A percentile compares a stretch with the other conserved stretches of the same genome.
phyloP scores from a whole-genome alignment of 495 filamentous ascomycete species.

The Bathelium albidoporum region DNA sequence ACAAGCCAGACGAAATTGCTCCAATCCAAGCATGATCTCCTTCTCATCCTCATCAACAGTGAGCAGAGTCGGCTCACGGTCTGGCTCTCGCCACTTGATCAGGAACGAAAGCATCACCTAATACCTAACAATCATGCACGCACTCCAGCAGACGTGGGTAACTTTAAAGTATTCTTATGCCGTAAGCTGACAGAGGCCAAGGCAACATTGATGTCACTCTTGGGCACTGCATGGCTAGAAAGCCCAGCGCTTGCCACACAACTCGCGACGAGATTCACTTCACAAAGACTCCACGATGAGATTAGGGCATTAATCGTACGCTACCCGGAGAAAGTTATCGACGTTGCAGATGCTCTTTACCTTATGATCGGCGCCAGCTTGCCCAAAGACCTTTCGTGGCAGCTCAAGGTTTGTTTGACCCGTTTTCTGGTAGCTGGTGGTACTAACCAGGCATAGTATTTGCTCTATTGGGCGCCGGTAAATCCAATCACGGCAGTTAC shows the following conservation, averaged over 20 bases:
- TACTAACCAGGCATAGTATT: conserved; percentile 51
- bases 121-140: conserved; percentile 34
- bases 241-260: conserved; percentile 75
- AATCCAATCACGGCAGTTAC: conserved; percentile 88
- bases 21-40: conserved; percentile 66
- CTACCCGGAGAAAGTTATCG: conserved; percentile 69
- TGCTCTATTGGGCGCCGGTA: conserved; percentile 89
- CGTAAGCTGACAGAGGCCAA: conserved; percentile 20
- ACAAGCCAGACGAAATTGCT: conserved; percentile 51
- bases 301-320: conserved; percentile 69
- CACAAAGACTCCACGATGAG: conserved; percentile 57
- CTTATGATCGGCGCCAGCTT: conserved; percentile 67
- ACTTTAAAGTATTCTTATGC: conserved; percentile 2
- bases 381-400: conserved; percentile 67
- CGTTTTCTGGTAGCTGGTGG: neutral
- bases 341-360: conserved; percentile 69
- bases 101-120: conserved; percentile 49
- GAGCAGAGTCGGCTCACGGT: conserved; percentile 75
- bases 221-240: conserved; percentile 78
- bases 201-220: conserved; percentile 45
- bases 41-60: conserved; percentile 69
- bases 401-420: conserved; percentile 57
- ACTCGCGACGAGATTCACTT: conserved; percentile 67
- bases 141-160: conserved; percentile 43
- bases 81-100: conserved; percentile 78